A percentile compares a stretch with the other conserved stretches of the same genome.
phyloP scores from a whole-genome alignment of 345 rosid genomes.

The Populus ilicifolia region DNA sequence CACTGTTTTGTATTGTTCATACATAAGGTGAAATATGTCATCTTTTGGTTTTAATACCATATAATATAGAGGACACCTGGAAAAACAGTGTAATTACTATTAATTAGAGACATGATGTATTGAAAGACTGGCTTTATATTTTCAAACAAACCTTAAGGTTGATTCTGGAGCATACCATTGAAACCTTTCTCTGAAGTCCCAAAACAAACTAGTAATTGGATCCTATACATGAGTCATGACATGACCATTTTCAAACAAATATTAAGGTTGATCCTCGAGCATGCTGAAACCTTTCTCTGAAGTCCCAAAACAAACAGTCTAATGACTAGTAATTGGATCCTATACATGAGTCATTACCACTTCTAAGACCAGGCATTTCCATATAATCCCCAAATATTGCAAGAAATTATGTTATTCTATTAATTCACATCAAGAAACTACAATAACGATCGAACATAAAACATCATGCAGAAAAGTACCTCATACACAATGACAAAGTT shows the following conservation, averaged over 20 bases:
- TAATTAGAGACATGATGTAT: background rate
- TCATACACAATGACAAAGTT: constrained; percentile 93
- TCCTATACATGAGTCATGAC: background rate
- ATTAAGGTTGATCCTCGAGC: too few relatives aligned
- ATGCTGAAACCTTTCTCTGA: background rate
- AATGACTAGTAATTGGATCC: background rate
- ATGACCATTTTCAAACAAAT: background rate
- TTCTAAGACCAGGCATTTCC: background rate
- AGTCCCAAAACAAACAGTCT: background rate
- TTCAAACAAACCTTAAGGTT: background rate
- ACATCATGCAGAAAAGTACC: constrained; percentile 32
- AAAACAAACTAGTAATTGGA: background rate
- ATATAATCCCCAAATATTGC: background rate
- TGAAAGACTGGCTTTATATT: background rate
- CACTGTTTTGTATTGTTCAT: background rate
- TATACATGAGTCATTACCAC: background rate
- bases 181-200: background rate
- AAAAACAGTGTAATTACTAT: background rate
- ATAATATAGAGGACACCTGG: background rate
- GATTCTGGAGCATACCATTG: background rate
- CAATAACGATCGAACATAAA: background rate
- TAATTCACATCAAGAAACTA: background rate
- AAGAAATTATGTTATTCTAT: background rate
- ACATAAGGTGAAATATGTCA: background rate
- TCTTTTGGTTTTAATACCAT: background rate